Evolutionary conservation across 1,139 yeast genomes (phyloP).

Genomic region (Kluyveromyces sp.): DNA sequence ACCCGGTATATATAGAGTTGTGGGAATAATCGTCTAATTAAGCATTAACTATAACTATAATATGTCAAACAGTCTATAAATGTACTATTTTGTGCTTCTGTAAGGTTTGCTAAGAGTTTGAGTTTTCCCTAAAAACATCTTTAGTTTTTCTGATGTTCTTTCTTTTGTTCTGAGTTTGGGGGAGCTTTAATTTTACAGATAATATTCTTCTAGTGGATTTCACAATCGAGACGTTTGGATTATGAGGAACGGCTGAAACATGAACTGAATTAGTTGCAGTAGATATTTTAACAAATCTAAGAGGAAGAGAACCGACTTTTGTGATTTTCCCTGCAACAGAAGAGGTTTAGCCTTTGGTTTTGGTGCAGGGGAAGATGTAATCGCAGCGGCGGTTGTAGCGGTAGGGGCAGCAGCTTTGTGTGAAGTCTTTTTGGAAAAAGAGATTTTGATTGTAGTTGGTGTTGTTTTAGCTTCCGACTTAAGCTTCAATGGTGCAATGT

Average conservation of each 20-base stretch:
- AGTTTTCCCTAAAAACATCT: too few relatives aligned
- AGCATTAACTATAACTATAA: background rate
- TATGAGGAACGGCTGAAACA: slow-evolving; percentile 26
- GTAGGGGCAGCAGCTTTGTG: background rate
- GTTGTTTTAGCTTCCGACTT: slow-evolving; percentile 8
- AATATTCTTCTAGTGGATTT: slow-evolving; percentile 25
- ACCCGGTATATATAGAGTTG: background rate
- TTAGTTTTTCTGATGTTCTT: too few relatives aligned
- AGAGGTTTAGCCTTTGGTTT: slow-evolving; percentile 2
- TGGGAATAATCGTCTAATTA: background rate
- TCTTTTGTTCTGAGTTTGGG: background rate
- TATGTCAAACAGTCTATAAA: background rate
- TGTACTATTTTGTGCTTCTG: background rate
- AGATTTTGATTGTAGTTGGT: slow-evolving; percentile 6
- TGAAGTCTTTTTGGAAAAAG: slow-evolving; percentile 5
- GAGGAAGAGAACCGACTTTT: slow-evolving; percentile 26
- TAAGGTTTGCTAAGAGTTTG: background rate
- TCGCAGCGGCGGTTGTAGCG: background rate
- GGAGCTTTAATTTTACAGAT: slow-evolving; percentile 20
- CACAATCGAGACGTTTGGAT: slow-evolving; percentile 18
- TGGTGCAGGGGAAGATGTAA: background rate
- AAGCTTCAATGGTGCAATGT: slow-evolving; percentile 19
- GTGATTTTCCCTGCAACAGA: slow-evolving; percentile 11
- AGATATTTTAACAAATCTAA: slow-evolving; percentile 26
- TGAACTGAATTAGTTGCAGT: slow-evolving; percentile 17